A percentile compares a stretch with the other conserved stretches of the same genome.
These are phyloP conservation scores for Gyromitra esculenta DNA, from an alignment of 2,329 filamentous ascomycete genomes.

Conservation along the genomic window DNA sequence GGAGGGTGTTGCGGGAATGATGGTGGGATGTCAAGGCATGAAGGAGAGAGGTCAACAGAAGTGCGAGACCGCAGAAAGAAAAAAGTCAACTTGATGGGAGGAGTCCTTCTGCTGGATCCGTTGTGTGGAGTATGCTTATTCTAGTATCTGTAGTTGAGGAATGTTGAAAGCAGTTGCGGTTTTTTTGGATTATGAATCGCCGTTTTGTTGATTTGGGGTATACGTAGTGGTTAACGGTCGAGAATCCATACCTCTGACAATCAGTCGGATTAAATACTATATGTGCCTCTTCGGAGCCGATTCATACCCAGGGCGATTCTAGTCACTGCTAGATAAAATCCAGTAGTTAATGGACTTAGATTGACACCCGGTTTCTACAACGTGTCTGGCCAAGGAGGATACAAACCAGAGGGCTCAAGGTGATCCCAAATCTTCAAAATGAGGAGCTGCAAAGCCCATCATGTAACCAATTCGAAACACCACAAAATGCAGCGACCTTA, in stretches of 20 bases:
- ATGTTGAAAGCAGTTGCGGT: neutral
- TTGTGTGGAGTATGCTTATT: neutral
- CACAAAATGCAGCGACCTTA: neutral
- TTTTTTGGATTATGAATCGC: neutral
- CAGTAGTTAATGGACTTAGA: neutral
- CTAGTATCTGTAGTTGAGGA: neutral
- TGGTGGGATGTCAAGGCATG: slow-evolving; percentile 49
- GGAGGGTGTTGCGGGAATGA: slow-evolving; percentile 44
- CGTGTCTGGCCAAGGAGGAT: neutral
- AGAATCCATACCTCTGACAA: neutral
- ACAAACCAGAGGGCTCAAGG: neutral
- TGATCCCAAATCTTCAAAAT: neutral
- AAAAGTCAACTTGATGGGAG: slow-evolving; percentile 25
- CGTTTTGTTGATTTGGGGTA: neutral
- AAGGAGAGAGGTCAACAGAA: slow-evolving; percentile 45
- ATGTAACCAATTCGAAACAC: neutral
- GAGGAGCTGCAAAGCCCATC: neutral
- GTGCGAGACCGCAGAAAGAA: slow-evolving; percentile 37
- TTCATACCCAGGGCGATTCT: neutral
- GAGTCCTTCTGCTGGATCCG: neutral
- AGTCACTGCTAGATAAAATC: neutral
- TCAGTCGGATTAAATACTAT: neutral
- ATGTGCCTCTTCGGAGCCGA: neutral
- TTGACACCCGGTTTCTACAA: neutral
- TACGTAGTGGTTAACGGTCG: too few species aligned